Base-by-base conservation (phyloP, 768 basidiomycete species). In the Lentinula sp. region DNA sequence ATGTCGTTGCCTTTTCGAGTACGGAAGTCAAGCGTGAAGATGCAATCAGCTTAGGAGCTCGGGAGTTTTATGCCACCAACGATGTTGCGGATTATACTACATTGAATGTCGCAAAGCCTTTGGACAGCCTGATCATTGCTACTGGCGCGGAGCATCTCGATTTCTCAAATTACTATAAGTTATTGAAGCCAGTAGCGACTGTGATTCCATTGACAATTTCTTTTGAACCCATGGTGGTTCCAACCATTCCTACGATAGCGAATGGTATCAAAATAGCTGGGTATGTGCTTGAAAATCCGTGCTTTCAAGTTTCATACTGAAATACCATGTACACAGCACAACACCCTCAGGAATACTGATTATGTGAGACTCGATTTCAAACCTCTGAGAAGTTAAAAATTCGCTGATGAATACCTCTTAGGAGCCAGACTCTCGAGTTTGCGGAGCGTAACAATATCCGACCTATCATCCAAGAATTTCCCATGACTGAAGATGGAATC, bases 1-100 rank as follows among this genome's bases (percentile, higher is more conserved):
- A 71, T 6, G 75, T 76, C 4, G 69, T 73, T 52, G 75, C 72
- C 5, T 71, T 76, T 34, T 75, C 73, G 5, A 52, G 68, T 28
- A 70, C 73, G 0, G 71, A 76, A 6, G 55, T 49, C 28, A 77
- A 76, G 61, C 70, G 45, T 49, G 67, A 70, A 7, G 73, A 76
- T 35, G 73, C 76, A 18, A 62, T 48, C 52, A 51, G 54, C 18
- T 67, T 76, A 0, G 75, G 76, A 3, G 76, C 75, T 1, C 66
- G 60, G 7, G 76, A 76, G 58, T 76, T 75, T 58, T 69, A 75
- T 42, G 66, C 67, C 9, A 75, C 71, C 5, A 70, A 60, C 48
- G 70, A 67, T 11, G 61, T 46, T 1, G 65, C 55, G 16, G 60
- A 62, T 53, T 63, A 54, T 51, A 49, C n/a, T 16, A 62, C 60